Conservation (phyloP, 208 protist species). For the Trypanosoma grayi region DNA sequence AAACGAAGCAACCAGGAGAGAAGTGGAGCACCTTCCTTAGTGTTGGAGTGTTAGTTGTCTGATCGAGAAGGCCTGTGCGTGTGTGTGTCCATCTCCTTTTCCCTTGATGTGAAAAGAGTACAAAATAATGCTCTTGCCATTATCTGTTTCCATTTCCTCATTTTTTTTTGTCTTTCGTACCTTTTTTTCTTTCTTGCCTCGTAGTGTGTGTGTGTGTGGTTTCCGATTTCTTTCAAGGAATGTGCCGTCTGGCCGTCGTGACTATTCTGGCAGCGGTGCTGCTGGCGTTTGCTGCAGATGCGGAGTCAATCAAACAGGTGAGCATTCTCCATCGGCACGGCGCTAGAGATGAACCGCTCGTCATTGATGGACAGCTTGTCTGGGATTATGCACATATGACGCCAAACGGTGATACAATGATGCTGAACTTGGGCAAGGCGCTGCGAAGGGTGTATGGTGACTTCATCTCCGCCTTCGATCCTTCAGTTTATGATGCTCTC, state of each 20-base stretch:
- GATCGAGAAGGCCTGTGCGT: too few relatives aligned
- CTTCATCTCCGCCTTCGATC: conserved; percentile 7
- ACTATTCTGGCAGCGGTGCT: not conserved
- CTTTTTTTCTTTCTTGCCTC: conserved; percentile 11
- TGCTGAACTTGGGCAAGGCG: conserved; percentile 19
- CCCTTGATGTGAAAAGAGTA: too few relatives aligned
- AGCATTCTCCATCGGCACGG: conserved; percentile 29
- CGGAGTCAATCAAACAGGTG: conserved; percentile 18
- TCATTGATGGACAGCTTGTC: conserved; percentile 10
- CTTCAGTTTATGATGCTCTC: conserved; percentile 4
- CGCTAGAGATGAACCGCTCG: conserved; percentile 14
- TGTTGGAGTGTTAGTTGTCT: too few relatives aligned
- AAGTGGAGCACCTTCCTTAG: conserved; percentile 12
- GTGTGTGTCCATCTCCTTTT: conserved; percentile 7
- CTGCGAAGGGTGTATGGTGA: conserved; percentile 11
- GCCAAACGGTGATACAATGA: conserved; percentile 26
- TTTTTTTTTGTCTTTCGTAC: conserved; percentile 11
- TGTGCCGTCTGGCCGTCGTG: not conserved
- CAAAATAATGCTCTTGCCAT: too few relatives aligned
- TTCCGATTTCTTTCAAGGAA: too few relatives aligned
- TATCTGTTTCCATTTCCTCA: not conserved
- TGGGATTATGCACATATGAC: conserved; percentile 25
- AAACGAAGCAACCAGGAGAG: conserved; percentile 1
- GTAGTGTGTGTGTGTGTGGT: conserved; percentile 4
- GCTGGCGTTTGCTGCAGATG: not conserved